Conservation (phyloP, 805 yeast species). For the Torulaspora gathmanii region DNA sequence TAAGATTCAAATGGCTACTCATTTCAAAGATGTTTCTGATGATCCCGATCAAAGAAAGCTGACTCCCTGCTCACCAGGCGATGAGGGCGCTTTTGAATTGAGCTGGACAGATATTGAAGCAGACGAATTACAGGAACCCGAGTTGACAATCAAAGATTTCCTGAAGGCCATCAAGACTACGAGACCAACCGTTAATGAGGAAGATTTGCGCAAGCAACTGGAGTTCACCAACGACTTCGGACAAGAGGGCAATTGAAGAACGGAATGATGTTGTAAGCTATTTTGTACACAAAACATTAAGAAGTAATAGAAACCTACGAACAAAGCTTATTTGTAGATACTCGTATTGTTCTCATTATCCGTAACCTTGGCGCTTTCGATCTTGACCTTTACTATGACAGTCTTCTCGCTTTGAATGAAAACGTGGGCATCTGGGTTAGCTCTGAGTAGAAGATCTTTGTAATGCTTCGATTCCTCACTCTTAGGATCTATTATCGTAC, state of each 20-base stretch:
- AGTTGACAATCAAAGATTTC: conserved; percentile 83
- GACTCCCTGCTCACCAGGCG: conserved; percentile 99
- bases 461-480: conserved; percentile 53
- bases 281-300: conserved; percentile 2
- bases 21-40: conserved; percentile 62
- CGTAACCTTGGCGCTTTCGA: conserved; percentile 69
- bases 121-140: conserved; percentile 87
- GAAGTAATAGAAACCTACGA: conserved; percentile 6
- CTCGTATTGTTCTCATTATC: conserved; percentile 62
- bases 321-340: conserved; percentile 27
- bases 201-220: conserved; percentile 75
- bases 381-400: conserved; percentile 60
- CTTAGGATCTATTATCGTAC: conserved; percentile 47
- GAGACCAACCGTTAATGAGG: conserved; percentile 89
- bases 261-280: neutral
- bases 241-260: conserved; percentile 77
- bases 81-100: conserved; percentile 75
- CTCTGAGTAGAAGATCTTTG: conserved; percentile 54
- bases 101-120: conserved; percentile 90
- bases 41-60: conserved; percentile 42
- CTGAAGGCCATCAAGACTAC: conserved; percentile 86
- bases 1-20: conserved; percentile 92
- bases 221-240: conserved; percentile 94
- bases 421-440: conserved; percentile 63
- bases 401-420: conserved; percentile 62